Evolutionary conservation across 108 stramenopile genomes (phyloP).

Genomic region (Bacterosira constricta): DNA sequence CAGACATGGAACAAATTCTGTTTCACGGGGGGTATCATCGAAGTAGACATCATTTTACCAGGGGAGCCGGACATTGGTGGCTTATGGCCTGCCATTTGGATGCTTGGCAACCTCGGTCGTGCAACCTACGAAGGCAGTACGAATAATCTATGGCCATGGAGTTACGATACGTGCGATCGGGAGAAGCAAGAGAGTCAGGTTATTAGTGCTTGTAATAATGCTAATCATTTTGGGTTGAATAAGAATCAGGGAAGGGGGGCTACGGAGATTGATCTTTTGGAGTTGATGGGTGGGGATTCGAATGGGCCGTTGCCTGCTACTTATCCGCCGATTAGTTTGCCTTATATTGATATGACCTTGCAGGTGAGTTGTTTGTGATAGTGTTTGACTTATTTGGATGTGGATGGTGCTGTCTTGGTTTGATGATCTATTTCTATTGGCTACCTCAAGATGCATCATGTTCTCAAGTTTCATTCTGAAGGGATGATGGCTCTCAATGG

Average conservation of each 20-base stretch:
- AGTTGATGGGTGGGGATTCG: conserved; percentile 92
- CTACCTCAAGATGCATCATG: no score
- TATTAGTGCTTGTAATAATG: conserved; percentile 88
- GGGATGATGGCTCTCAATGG: no score
- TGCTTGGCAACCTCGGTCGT: conserved; percentile 93
- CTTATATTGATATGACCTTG: conserved; percentile 90
- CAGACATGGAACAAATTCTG: conserved; percentile 98
- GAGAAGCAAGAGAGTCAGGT: conserved; percentile 86
- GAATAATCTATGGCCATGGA: conserved; percentile 92
- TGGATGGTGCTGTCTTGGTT: not conserved
- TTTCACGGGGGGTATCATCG: conserved; percentile 95
- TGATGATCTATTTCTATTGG: not conserved
- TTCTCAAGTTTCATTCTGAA: no score
- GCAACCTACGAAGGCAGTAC: conserved; percentile 91
- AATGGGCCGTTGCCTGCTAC: conserved; percentile 65
- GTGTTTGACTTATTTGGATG: not conserved
- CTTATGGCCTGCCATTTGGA: conserved; percentile 97
- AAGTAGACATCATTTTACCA: conserved; percentile 91
- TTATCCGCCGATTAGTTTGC: conserved; percentile 66
- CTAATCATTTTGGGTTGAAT: conserved; percentile 93
- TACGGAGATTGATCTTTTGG: conserved; percentile 96
- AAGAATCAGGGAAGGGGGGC: conserved; percentile 89
- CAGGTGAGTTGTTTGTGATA: conserved; percentile 60
- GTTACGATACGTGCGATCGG: conserved; percentile 86
- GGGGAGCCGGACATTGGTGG: conserved; percentile 80